These are phyloP conservation scores for Coemansia sp. DNA, from an alignment of 192 early-diverging fungal species.

Conservation along the genomic window DNA sequence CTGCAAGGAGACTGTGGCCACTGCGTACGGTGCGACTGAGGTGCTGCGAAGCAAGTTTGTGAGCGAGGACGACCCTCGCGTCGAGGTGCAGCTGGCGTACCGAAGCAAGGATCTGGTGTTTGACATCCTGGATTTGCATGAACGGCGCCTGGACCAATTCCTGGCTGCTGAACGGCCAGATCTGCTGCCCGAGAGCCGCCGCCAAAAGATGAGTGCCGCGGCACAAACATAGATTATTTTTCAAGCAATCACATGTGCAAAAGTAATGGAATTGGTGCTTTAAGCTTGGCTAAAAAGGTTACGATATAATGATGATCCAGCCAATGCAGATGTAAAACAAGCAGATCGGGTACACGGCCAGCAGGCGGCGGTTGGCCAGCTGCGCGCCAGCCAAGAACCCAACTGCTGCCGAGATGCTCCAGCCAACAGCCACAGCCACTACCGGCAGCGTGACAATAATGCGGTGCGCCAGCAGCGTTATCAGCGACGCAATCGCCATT, in stretches of 20 bases:
- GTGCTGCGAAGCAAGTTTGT: constrained; percentile 23
- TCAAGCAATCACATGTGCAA: too few relatives aligned
- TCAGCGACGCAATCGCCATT: constrained; percentile 75
- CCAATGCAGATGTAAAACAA: constrained; percentile 94
- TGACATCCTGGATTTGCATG: constrained; percentile 27
- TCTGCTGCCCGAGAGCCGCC: constrained; percentile 20
- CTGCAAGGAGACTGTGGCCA: constrained; percentile 31
- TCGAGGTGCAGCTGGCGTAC: constrained; percentile 22
- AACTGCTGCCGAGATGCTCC: constrained; percentile 88
- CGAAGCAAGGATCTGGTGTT: constrained; percentile 18
- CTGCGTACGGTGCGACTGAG: constrained; percentile 27
- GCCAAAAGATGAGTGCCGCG: not conserved
- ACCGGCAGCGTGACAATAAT: constrained; percentile 74
- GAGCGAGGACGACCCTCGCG: not conserved
- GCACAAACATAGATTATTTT: not conserved
- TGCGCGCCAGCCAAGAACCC: constrained; percentile 88
- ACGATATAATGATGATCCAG: constrained; percentile 88
- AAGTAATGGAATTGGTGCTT: too few relatives aligned
- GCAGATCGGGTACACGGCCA: constrained; percentile 93
- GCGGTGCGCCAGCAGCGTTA: constrained; percentile 65
- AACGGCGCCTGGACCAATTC: constrained; percentile 32
- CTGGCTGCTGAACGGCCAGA: constrained; percentile 28
- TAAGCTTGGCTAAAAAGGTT: not conserved
- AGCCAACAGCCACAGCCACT: constrained; percentile 75
- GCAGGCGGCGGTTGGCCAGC: constrained; percentile 77